phyloP scores from a whole-genome alignment of 1,284 basidiomycete genomes.

The Takashimella koratensis region DNA sequence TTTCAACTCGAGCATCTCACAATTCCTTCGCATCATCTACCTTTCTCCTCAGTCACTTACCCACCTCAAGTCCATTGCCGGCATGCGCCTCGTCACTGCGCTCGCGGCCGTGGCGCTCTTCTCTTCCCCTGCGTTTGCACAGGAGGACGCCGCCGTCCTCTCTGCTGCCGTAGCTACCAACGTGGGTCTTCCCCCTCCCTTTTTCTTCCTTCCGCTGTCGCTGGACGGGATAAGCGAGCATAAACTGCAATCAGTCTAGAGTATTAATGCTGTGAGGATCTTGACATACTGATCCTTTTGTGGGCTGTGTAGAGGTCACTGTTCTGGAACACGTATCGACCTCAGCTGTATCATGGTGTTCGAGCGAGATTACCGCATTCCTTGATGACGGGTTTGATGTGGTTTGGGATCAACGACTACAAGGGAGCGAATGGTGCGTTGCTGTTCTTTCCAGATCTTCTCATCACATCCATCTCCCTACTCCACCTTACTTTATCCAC shows the following conservation, averaged over 20 bases:
- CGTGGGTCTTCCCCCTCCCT: no score
- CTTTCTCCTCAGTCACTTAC: no score
- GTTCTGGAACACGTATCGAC: slow-evolving; percentile 87
- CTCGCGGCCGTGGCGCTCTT: neutral
- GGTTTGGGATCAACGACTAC: slow-evolving; percentile 82
- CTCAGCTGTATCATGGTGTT: slow-evolving; percentile 89
- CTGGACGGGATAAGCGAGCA: no score
- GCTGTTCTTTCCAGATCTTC: neutral
- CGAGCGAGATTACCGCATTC: slow-evolving; percentile 78
- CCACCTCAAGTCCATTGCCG: no score
- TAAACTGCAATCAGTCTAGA: no score
- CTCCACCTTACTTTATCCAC: neutral
- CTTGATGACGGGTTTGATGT: slow-evolving; percentile 84
- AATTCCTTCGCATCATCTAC: no score
- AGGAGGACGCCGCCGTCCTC: neutral
- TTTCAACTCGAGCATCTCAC: no score
- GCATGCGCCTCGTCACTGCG: neutral
- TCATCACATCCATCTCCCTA: neutral
- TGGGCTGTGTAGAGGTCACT: slow-evolving; percentile 49
- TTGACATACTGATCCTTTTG: no score
- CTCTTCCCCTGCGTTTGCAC: neutral
- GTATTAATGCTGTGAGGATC: no score
- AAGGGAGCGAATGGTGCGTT: slow-evolving; percentile 44
- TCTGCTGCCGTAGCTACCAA: neutral
- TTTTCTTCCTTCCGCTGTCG: no score